These are phyloP conservation scores for Aspergillus thermomutatus DNA, from an alignment of 2,329 filamentous ascomycete genomes.

Conservation along the genomic window DNA sequence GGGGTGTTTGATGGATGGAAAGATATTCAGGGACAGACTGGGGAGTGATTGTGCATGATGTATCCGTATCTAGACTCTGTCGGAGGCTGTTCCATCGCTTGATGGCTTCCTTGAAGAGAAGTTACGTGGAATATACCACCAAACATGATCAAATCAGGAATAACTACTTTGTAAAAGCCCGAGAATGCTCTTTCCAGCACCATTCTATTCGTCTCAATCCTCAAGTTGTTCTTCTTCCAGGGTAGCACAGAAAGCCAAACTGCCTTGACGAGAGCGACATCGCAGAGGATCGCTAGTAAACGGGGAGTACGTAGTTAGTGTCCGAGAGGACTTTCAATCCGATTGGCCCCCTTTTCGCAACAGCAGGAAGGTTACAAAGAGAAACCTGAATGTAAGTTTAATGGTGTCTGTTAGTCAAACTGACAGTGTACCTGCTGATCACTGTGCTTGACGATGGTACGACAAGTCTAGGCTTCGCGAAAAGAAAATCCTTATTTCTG, in stretches of 20 bases:
- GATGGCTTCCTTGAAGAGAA: not conserved
- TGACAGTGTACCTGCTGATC: not conserved
- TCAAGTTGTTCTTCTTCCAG: not conserved
- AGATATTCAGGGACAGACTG: constrained; percentile 27
- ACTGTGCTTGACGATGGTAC: not conserved
- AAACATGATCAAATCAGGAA: not conserved
- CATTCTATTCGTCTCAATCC: too few relatives aligned
- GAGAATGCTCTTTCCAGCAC: not conserved
- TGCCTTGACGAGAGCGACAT: not conserved
- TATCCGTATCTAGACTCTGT: not conserved
- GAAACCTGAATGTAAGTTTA: not conserved
- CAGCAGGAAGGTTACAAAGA: not conserved
- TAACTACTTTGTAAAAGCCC: not conserved
- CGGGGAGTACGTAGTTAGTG: not conserved
- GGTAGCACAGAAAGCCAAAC: not conserved
- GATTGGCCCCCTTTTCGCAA: not conserved
- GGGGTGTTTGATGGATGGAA: constrained; percentile 37
- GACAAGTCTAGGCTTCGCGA: not conserved
- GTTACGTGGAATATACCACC: not conserved
- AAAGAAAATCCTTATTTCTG: not conserved
- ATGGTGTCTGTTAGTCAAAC: not conserved
- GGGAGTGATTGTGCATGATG: not conserved
- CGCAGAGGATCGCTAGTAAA: not conserved
- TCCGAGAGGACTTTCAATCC: not conserved
- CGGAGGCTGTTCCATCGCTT: too few relatives aligned